Conservation (phyloP, 345 rosid genomes). For the Microthlaspi erraticum region DNA sequence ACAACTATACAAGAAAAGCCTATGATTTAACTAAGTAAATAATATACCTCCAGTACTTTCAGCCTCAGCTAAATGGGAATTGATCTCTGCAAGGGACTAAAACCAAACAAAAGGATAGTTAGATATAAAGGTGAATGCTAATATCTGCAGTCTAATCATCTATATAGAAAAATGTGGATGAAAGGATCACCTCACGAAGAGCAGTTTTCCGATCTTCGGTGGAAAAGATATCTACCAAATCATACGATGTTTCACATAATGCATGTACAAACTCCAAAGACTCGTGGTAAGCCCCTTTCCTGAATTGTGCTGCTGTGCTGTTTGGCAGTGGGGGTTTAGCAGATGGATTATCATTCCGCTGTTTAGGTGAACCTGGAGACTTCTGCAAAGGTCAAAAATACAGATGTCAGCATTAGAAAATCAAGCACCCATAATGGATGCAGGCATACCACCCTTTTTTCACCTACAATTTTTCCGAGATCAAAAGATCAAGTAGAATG, state of each 20-base stretch:
- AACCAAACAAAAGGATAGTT: conserved; percentile 37
- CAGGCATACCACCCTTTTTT: no score
- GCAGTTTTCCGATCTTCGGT: conserved; percentile 96
- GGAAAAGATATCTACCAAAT: conserved; percentile 94
- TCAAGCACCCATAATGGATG: no score
- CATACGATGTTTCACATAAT: conserved; percentile 92
- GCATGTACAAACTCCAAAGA: conserved; percentile 94
- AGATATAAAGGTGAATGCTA: conserved; percentile 40
- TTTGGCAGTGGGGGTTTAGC: conserved; percentile 82
- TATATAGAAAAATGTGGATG: conserved; percentile 23
- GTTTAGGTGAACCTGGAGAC: conserved; percentile 85
- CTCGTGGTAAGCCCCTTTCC: conserved; percentile 91
- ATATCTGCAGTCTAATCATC: conserved; percentile 22
- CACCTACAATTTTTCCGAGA: no score
- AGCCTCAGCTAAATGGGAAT: conserved; percentile 73
- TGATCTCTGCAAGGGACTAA: conserved; percentile 94
- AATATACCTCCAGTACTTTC: conserved; percentile 85
- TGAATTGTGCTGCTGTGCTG: conserved; percentile 70
- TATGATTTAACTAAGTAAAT: no score
- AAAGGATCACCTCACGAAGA: conserved; percentile 74
- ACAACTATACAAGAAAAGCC: no score
- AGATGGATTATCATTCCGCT: conserved; percentile 67
- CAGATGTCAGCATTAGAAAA: no score
- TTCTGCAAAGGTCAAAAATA: conserved; percentile 53
- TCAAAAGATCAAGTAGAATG: conserved; percentile 23